A percentile compares a stretch with the other conserved stretches of the same genome.
Evolutionary conservation across 352 stramenopile species (phyloP).

Genomic region (Halophytophthora batemanensis): DNA sequence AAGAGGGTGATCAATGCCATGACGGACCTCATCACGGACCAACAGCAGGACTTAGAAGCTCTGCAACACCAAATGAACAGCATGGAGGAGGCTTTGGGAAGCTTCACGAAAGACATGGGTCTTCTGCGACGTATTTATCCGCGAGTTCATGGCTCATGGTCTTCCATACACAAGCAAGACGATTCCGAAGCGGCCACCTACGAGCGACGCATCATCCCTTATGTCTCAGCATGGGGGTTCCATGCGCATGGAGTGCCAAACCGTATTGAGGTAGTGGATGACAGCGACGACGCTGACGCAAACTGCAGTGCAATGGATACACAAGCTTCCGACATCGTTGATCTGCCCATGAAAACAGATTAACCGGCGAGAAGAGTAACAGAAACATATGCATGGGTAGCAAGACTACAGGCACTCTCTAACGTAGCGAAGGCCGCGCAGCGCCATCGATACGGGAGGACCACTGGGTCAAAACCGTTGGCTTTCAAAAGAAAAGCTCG

Average conservation of each 20-base stretch:
- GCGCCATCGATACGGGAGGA: slow-evolving; percentile 5
- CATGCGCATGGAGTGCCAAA: too few relatives aligned
- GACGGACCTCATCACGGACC: slow-evolving; percentile 39
- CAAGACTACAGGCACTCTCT: slow-evolving; percentile 16
- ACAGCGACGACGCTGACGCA: slow-evolving; percentile 2
- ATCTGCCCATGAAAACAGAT: slow-evolving; percentile 15
- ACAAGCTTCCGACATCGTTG: slow-evolving; percentile 39
- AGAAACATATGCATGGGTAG: slow-evolving; percentile 8
- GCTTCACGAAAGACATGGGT: slow-evolving; percentile 18
- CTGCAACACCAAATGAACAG: slow-evolving; percentile 15
- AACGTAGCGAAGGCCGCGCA: background rate
- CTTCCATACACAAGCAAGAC: slow-evolving; percentile 1
- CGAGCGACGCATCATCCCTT: too few relatives aligned
- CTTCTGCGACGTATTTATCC: slow-evolving; percentile 10
- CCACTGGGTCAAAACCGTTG: slow-evolving; percentile 7
- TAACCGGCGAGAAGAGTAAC: slow-evolving; percentile 11
- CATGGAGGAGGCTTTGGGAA: slow-evolving; percentile 19
- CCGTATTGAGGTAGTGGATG: too few relatives aligned
- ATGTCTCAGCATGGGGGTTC: too few relatives aligned
- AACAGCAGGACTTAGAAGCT: slow-evolving; percentile 29
- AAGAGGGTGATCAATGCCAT: slow-evolving; percentile 43
- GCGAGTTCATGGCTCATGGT: slow-evolving; percentile 1
- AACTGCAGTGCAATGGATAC: slow-evolving; percentile 25
- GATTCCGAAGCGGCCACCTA: background rate
- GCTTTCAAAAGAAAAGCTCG: slow-evolving; percentile 64